phyloP scores from a whole-genome alignment of 2,329 filamentous ascomycete species.

The Botryotinia narcissicola region DNA sequence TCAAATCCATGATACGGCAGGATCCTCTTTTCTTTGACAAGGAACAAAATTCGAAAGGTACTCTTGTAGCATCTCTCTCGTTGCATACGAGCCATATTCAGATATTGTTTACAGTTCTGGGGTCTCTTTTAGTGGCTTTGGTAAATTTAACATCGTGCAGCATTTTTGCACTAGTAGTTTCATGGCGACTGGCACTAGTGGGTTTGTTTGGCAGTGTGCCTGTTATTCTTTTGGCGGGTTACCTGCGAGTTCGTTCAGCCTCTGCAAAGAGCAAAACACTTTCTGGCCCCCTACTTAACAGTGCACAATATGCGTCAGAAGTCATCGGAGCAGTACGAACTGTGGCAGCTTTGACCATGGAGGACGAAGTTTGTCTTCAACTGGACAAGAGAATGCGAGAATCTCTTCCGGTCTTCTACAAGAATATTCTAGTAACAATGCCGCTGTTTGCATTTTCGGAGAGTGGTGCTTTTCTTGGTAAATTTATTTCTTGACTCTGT shows the following conservation, averaged over 20 bases:
- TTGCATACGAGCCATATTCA: conserved; percentile 72
- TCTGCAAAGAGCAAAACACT: conserved; percentile 43
- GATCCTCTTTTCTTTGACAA: conserved; percentile 87
- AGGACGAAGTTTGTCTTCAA: conserved; percentile 38
- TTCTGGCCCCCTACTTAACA: conserved; percentile 46
- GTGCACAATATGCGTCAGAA: conserved; percentile 47
- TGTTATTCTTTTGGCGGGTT: conserved; percentile 58
- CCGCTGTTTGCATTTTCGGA: conserved; percentile 32
- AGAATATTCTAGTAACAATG: conserved; percentile 31
- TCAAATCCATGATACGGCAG: conserved; percentile 81
- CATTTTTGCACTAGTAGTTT: conserved; percentile 1
- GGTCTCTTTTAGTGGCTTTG: conserved; percentile 4
- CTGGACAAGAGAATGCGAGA: conserved; percentile 39
- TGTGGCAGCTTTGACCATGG: conserved; percentile 44
- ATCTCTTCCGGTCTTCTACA: conserved; percentile 25
- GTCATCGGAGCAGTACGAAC: conserved; percentile 47
- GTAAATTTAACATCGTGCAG: conserved; percentile 60
- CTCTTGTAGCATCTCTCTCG: conserved; percentile 80
- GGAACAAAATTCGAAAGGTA: conserved; percentile 81
- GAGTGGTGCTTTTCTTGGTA: conserved; percentile 34
- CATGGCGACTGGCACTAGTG: conserved; percentile 43
- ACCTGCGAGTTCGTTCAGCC: conserved; percentile 55
- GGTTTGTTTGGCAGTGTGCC: conserved; percentile 42
- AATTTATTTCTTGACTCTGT: conserved; percentile 59
- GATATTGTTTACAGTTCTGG: conserved; percentile 47